A percentile compares a stretch with the other conserved stretches of the same genome.
Evolutionary conservation across 345 rosid species (phyloP).

Genomic region (Syzygium oleosum): DNA sequence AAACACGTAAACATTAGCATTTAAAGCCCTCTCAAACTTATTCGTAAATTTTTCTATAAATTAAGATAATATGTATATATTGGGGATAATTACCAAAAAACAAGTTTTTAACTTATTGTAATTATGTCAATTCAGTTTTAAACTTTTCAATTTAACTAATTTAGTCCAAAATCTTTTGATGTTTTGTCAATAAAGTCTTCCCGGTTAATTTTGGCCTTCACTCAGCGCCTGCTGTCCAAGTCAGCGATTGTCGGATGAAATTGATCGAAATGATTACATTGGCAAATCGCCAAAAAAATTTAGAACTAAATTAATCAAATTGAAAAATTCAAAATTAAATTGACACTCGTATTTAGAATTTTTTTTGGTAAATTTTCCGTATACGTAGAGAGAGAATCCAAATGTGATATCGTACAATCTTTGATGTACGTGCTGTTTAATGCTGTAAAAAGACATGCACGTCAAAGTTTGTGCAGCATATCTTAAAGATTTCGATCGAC

Average conservation of each 20-base stretch:
- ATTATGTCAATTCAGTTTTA: fast-evolving
- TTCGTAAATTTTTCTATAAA: background rate
- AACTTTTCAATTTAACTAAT: background rate
- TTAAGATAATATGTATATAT: background rate
- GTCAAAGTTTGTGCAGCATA: too few species aligned
- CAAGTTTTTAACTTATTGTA: background rate
- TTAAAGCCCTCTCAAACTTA: background rate
- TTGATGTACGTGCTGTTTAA: too few species aligned
- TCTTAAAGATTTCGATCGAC: background rate
- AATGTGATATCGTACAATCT: too few species aligned
- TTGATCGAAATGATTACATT: background rate
- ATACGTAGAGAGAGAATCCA: too few species aligned
- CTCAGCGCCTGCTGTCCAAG: too few species aligned
- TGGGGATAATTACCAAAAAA: background rate
- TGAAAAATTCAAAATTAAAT: too few species aligned
- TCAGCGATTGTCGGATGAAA: fast-evolving
- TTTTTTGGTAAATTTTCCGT: too few species aligned
- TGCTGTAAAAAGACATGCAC: too few species aligned
- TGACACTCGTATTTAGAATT: too few species aligned
- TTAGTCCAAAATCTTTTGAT: too few species aligned
- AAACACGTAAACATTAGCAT: background rate
- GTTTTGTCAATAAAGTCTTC: background rate
- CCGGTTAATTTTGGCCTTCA: background rate
- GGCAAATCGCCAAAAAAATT: too few species aligned
- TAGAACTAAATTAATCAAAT: too few species aligned